Evolutionary conservation across 2,329 filamentous ascomycete genomes (phyloP), one percentile per base, ranked within the genome.

Genomic region (Capronia epimyces): DNA sequence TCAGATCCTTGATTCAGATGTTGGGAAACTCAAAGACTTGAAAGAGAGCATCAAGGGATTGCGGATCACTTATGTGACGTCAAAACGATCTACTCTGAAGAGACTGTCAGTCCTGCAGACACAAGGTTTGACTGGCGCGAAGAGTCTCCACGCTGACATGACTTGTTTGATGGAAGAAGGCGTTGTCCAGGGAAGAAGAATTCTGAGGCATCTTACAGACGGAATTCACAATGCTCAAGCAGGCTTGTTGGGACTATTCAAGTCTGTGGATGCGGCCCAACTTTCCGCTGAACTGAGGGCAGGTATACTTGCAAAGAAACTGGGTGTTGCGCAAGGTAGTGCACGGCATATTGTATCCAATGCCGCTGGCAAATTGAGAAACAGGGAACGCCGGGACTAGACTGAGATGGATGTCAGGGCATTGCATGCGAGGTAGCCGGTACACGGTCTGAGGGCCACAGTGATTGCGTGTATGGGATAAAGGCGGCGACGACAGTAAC

Each of bases 281-380:
- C 43, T 24, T 9, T 9, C 34, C n/a, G 32, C 16, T 4, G 22
- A 42, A 25, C 43, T 54, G 12, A 20, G 39, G 25, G 34, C 37
- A 3, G 31, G 16, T 15, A 20, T 27, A 12, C 12, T 50, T 24
- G 15, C 46, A 21, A 46, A 55, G 3, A 54, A 46, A 20, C 43
- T 59, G 29, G 46, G 43, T 10, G 46, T 36, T 31, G 54, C 57
- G 25, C 57, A 56, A 46, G 44, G 21, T 12, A 25, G 52, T 20
- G 57, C 55, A 21, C 46, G 47, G 16, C 49, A 50, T 13, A 49
- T 59, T 10, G 46, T 59, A 25, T 32, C 49, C 22, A 50, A 48
- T 15, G 49, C 52, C 13, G 41, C 48, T 21, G 31, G 18, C 13
- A 44, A 29, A 34, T 10, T 54, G 20, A 29, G 32, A n/a, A n/a